Evolutionary conservation across 371 early-diverging fungal species (phyloP), one percentile per base, ranked within the genome.

Genomic region (Chytridiales sp.): DNA sequence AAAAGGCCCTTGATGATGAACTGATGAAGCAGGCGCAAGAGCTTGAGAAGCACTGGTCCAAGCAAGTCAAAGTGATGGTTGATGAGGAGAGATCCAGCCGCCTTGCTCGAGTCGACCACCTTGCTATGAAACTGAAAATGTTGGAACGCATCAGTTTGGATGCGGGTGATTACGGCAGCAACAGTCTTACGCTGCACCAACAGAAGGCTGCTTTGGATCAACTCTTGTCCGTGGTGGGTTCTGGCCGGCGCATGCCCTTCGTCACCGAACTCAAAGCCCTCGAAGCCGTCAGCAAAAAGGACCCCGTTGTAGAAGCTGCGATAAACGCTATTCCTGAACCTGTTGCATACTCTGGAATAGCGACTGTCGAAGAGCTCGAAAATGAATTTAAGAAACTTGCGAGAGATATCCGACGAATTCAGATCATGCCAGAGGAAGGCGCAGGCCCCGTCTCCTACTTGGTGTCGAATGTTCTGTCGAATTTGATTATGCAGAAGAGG

Each of bases 21-120:
- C 64, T 82, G 26, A 52, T 39, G n/a, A 43, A 35, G 17, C 77
- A 83, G 61, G 66, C 70, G 27, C 70, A 68, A 41, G 65, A 73
- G 27, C 68, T 87, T 31, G 74, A 83, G 56, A 65, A 68, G 53
- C 64, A 70, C 32, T 86, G 80, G 73, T 65, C 73, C 24, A 78
- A 83, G 11, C 83, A 91, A 67, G 86, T 93, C 61, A 84, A 85
- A 57, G 75, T 80, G 19, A 80, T 86, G 36, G 91, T 97, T 1
- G 97, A 97, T 59, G 72, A 78, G 32, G 97, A 97, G 76, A 88
- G 95, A 41, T 87, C 86, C 36, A 93, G 95, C 22, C 88, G 95
- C 29, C 76, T 97, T 54, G 90, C 95, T 2, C 79, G 87, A 26
- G 72, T 95, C 32, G 94, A 94, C 61, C 79, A 84, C 41, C 84